Conservation (phyloP, 345 rosid genomes). For the Ricinus communis region DNA sequence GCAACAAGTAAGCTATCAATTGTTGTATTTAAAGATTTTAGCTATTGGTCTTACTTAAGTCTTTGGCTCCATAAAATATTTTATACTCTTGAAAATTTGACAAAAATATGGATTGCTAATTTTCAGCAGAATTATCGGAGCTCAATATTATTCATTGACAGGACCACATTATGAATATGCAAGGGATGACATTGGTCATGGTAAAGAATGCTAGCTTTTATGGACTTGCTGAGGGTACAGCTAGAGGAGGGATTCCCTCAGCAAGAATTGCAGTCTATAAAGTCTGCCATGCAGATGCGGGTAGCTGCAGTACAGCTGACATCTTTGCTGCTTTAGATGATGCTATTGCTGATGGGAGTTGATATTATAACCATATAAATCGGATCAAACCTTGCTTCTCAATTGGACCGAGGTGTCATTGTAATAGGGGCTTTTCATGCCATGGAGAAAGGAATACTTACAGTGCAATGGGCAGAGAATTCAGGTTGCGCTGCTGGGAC, state of each 20-base stretch:
- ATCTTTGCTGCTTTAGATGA: conserved; percentile 53
- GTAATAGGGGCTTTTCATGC: conserved; percentile 58
- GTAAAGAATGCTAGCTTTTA: conserved; percentile 39
- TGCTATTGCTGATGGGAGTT: conserved; percentile 59
- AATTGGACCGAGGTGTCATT: conserved; percentile 11
- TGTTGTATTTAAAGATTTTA: neutral
- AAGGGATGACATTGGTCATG: conserved; percentile 37
- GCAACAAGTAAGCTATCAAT: neutral
- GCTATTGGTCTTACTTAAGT: neutral
- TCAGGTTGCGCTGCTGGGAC: neutral
- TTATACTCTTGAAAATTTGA: no score
- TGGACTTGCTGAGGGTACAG: conserved; percentile 48
- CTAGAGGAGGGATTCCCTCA: conserved; percentile 61
- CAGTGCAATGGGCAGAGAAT: conserved; percentile 44
- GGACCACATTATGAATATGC: neutral
- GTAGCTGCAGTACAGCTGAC: neutral
- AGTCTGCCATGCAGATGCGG: conserved; percentile 6
- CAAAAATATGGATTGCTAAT: neutral
- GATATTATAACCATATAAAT: conserved; percentile 43
- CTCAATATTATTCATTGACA: conserved; percentile 26
- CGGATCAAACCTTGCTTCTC: accelerated
- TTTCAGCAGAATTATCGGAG: conserved; percentile 45
- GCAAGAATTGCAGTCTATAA: conserved; percentile 52
- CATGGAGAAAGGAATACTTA: conserved; percentile 48
- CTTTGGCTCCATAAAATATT: neutral